These are phyloP conservation scores for Pholiota microspora DNA, from an alignment of 768 basidiomycete species.

Conservation along the genomic window DNA sequence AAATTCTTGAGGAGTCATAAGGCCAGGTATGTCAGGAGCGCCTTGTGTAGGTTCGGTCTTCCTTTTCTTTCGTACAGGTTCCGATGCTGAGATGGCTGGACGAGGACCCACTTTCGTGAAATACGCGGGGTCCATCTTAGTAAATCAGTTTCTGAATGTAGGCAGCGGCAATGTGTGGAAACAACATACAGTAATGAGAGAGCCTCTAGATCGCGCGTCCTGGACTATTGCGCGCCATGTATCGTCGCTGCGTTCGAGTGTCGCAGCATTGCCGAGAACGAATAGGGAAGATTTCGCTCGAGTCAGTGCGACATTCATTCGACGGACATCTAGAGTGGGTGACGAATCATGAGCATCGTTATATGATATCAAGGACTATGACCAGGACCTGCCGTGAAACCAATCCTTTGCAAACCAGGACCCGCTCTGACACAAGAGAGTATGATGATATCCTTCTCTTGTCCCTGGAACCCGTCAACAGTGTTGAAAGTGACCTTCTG, in stretches of 20 bases:
- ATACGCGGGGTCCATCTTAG: slow-evolving; percentile 34
- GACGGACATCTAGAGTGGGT: slow-evolving; percentile 56
- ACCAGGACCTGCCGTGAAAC: slow-evolving; percentile 77
- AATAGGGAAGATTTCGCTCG: slow-evolving; percentile 93
- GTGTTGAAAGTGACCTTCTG: slow-evolving; percentile 90
- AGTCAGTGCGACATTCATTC: slow-evolving; percentile 99
- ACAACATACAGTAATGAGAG: slow-evolving; percentile 59
- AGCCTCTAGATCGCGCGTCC: slow-evolving; percentile 67
- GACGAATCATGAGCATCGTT: slow-evolving; percentile 5
- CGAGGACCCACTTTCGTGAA: slow-evolving; percentile 13
- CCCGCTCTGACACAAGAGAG: slow-evolving; percentile 96
- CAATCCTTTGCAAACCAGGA: slow-evolving; percentile 75
- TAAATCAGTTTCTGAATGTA: slow-evolving; percentile 2
- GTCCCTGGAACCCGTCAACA: slow-evolving; percentile 98
- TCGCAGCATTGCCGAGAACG: slow-evolving; percentile 87
- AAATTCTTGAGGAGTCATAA: background rate
- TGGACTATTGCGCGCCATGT: slow-evolving; percentile 77
- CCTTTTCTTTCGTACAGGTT: slow-evolving; percentile 5
- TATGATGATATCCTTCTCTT: slow-evolving; percentile 98
- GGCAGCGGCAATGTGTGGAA: background rate
- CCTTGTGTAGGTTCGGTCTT: background rate
- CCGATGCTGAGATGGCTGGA: slow-evolving; percentile 12
- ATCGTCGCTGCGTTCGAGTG: slow-evolving; percentile 81
- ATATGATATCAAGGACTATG: background rate
- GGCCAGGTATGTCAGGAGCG: background rate